These are phyloP conservation scores for Myxozyma kluyveri DNA, from an alignment of 805 yeast genomes.

Conservation along the genomic window DNA sequence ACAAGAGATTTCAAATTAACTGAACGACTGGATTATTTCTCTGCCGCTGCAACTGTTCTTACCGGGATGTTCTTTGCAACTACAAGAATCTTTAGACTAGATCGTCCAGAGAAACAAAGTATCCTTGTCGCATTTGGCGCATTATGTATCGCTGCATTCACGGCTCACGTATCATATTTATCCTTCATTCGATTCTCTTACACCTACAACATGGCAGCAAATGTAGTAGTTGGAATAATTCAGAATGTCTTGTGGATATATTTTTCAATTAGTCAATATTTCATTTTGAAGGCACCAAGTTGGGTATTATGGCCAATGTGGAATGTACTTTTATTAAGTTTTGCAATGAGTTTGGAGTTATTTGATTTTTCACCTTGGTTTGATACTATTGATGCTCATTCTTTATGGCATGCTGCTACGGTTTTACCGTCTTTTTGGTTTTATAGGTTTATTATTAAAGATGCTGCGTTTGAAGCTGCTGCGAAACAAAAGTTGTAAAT, in stretches of 20 bases:
- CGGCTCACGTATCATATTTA: constrained; percentile 64
- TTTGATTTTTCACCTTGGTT: constrained; percentile 79
- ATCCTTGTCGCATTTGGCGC: constrained; percentile 42
- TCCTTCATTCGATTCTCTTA: constrained; percentile 74
- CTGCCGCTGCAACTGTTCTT: constrained; percentile 86
- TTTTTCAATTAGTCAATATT: constrained; percentile 35
- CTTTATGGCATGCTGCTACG: constrained; percentile 90
- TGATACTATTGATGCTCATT: constrained; percentile 82
- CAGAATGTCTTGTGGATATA: constrained; percentile 62
- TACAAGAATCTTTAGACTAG: constrained; percentile 60
- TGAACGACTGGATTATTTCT: constrained; percentile 84
- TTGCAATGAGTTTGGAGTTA: constrained; percentile 86
- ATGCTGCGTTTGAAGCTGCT: constrained; percentile 30
- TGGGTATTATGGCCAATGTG: constrained; percentile 54
- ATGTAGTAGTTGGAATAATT: constrained; percentile 69
- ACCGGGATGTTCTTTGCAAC: constrained; percentile 71
- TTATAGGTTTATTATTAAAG: constrained; percentile 52
- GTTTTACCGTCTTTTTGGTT: constrained; percentile 74
- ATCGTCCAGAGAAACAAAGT: constrained; percentile 38
- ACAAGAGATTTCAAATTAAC: constrained; percentile 76
- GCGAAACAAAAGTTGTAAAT: constrained; percentile 12
- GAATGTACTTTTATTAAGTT: constrained; percentile 51
- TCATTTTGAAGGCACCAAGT: constrained; percentile 2
- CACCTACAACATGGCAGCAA: constrained; percentile 90
- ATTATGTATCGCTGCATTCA: constrained; percentile 51